Conservation (phyloP, 352 stramenopile genomes). For the Phytophthora cactorum region DNA sequence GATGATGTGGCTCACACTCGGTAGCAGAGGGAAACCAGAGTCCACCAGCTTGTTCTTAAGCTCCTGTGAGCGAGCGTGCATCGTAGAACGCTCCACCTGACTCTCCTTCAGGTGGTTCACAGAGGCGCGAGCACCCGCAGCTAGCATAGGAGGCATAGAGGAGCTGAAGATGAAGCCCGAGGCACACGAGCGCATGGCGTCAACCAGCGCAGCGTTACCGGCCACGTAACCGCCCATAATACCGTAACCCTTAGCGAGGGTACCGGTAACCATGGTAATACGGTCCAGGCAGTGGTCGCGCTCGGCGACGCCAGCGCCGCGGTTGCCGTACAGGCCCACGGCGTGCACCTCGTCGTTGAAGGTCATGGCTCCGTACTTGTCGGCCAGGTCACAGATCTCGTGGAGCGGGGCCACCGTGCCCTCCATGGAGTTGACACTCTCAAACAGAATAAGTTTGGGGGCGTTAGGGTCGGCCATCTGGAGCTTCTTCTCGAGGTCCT, state of each 20-base stretch:
- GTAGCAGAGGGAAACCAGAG: slow-evolving; percentile 84
- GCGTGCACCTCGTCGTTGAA: slow-evolving; percentile 93
- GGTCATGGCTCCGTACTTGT: slow-evolving; percentile 93
- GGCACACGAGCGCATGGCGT: slow-evolving; percentile 88
- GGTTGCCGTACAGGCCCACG: slow-evolving; percentile 89
- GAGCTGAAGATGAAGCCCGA: slow-evolving; percentile 93
- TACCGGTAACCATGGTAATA: slow-evolving; percentile 92
- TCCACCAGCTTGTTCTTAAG: slow-evolving; percentile 88
- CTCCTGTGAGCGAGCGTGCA: slow-evolving; percentile 86
- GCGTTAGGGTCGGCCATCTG: slow-evolving; percentile 70
- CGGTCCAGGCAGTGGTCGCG: slow-evolving; percentile 86
- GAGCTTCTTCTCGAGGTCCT: slow-evolving; percentile 81
- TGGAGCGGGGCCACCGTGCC: slow-evolving; percentile 85
- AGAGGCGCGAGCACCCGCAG: slow-evolving; percentile 79
- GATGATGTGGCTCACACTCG: slow-evolving; percentile 91
- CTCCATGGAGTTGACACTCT: slow-evolving; percentile 91
- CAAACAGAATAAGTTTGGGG: slow-evolving; percentile 87
- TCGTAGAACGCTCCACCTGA: slow-evolving; percentile 76
- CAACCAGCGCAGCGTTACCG: slow-evolving; percentile 79
- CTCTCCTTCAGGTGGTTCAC: slow-evolving; percentile 88
- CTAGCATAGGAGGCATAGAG: slow-evolving; percentile 88
- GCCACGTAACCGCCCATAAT: slow-evolving; percentile 93
- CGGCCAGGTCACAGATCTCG: slow-evolving; percentile 85
- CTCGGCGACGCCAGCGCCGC: slow-evolving; percentile 85
- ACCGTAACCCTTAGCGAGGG: slow-evolving; percentile 90